Conservation (phyloP, 2,329 filamentous ascomycete genomes). For the Plectosphaerella cucumerina region DNA sequence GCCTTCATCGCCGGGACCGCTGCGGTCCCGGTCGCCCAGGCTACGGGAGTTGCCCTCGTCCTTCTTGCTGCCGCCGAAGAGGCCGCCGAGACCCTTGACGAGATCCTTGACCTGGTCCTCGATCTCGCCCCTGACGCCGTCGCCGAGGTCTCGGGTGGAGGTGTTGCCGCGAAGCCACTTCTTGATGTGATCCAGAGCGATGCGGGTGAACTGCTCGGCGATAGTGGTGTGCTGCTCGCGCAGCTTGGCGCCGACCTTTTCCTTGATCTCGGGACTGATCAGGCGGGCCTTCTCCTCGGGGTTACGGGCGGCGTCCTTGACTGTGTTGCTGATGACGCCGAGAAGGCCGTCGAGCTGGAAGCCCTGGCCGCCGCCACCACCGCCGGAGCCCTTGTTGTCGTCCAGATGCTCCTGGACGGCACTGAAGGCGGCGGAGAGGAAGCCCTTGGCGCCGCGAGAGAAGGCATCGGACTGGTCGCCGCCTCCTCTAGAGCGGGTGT, state of each 20-base stretch:
- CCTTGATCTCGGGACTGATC: conserved; percentile 43
- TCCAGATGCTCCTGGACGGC: conserved; percentile 36
- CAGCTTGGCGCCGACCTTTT: conserved; percentile 34
- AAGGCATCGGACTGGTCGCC: conserved; percentile 16
- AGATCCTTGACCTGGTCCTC: conserved; percentile 39
- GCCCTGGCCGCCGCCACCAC: conserved; percentile 20
- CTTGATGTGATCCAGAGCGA: conserved; percentile 43
- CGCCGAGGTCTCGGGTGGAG: conserved; percentile 33
- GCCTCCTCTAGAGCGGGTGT: conserved; percentile 22
- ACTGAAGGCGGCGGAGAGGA: conserved; percentile 36
- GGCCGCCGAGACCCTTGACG: conserved; percentile 36
- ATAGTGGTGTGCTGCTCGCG: conserved; percentile 36
- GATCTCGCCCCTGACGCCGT: conserved; percentile 38
- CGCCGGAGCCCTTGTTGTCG: conserved; percentile 16
- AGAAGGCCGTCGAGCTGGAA: conserved; percentile 39
- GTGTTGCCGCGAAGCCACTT: conserved; percentile 39
- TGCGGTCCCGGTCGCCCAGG: conserved; percentile 19
- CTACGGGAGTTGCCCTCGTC: conserved; percentile 24
- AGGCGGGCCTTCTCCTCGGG: conserved; percentile 40
- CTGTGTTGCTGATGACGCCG: conserved; percentile 34
- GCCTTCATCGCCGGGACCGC: conserved; percentile 17
- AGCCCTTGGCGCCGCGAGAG: conserved; percentile 25
- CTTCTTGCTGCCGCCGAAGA: conserved; percentile 34
- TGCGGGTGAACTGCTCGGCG: conserved; percentile 40
- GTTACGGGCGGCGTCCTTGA: conserved; percentile 39